These are phyloP conservation scores for Nakazawaea wyomingensis DNA, from an alignment of 805 yeast genomes.

Conservation along the genomic window DNA sequence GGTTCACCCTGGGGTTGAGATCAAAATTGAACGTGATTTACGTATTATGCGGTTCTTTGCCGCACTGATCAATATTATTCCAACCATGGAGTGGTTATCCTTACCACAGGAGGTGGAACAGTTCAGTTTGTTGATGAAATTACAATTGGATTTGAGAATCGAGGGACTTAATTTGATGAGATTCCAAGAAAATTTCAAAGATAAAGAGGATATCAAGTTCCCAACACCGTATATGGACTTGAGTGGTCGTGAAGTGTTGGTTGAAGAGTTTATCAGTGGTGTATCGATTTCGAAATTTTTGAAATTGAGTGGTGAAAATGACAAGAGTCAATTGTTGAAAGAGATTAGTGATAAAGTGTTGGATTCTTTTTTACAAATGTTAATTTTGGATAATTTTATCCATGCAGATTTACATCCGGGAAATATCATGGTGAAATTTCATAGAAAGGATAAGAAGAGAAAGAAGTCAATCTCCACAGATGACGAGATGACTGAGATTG, in stretches of 20 bases:
- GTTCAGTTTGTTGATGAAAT: conserved; percentile 76
- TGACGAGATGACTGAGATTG: too few species aligned
- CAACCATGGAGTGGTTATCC: conserved; percentile 97
- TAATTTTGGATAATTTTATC: conserved; percentile 86
- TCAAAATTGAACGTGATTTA: conserved; percentile 72
- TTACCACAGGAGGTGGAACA: conserved; percentile 92
- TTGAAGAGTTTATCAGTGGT: conserved; percentile 83
- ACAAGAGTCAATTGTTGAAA: conserved; percentile 51
- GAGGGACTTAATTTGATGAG: conserved; percentile 77
- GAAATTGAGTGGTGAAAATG: conserved; percentile 36
- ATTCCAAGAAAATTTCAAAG: conserved; percentile 66
- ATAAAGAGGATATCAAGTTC: conserved; percentile 59
- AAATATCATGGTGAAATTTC: conserved; percentile 74
- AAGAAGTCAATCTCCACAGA: conserved; percentile 40
- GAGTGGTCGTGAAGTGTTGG: conserved; percentile 66
- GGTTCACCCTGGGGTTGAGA: conserved; percentile 80
- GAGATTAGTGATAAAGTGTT: conserved; percentile 76
- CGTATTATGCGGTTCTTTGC: conserved; percentile 84
- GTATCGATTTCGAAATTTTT: conserved; percentile 74
- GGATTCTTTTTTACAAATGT: conserved; percentile 90
- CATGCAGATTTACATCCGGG: conserved; percentile 99
- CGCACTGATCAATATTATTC: conserved; percentile 57
- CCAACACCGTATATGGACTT: conserved; percentile 69
- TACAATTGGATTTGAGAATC: conserved; percentile 84
- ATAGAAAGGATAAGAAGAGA: conserved; percentile 44